Evolutionary conservation across 345 rosid genomes (phyloP), one percentile per base, ranked within the genome.

Genomic region (Pelargonium nanum): DNA sequence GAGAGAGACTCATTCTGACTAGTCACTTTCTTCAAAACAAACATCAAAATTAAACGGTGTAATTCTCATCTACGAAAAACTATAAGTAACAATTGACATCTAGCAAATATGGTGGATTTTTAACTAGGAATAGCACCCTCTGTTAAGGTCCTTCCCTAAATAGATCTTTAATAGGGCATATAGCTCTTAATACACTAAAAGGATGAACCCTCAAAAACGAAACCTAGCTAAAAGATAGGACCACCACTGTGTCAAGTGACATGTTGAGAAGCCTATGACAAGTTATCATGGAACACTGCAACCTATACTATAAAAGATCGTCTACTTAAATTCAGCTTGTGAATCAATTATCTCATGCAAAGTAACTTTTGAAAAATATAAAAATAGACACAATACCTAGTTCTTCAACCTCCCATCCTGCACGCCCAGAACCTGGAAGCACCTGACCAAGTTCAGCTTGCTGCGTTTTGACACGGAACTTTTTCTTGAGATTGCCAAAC

Each of bases 341-440:
- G 28, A 66, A 53, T 25, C n/a, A 22, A 58, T 53, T 19, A 22
- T 55, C 23, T 50, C 4, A 6, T 48, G 13, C 21, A 50, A 19
- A 48, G 45, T 23, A 25, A 45, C 57, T 50, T 19, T 26, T 24
- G 17, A 19, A 52, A 20, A 50, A 25, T 5, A 19, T 64, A 34
- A 10, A n/a, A 24, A 10, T 44, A 34, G 0, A 23, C 5, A 5
- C 22, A 59, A 57, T 64, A 87, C 99, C 99, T 75, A 89, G 70
- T 61, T 89, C 97, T 69, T 89, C 99, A 62, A 89, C 96, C 64
- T 86, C 84, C 99, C 99, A 93, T 26, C 99, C 99, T 13, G 99
- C 96, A 72, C 99, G 99, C 44, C 99, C 99, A 64, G 90, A 88
- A 54, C 94, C 88, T 25, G 84, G 79, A 75, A 77, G 80, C 22